Percentiles rank a stretch among this genome's conserved stretches.
Conservation (phyloP, 352 stramenopile genomes). For the Phytophthora brassicae region DNA sequence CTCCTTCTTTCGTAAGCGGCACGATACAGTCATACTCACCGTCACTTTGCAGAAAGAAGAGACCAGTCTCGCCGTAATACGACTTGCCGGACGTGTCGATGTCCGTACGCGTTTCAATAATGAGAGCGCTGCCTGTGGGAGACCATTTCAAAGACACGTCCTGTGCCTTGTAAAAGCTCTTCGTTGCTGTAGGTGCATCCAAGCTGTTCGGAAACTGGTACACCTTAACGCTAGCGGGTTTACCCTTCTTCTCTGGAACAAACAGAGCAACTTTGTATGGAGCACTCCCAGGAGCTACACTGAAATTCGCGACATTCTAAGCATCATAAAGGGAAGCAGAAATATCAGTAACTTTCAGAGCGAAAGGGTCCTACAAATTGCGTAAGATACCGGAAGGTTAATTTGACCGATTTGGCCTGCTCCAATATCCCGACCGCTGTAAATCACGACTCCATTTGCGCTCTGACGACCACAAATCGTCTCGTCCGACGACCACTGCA, state of each 20-base stretch:
- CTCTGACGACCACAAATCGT: conserved; percentile 80
- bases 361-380: no score
- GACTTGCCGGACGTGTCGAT: conserved; percentile 93
- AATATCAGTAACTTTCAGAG: no score
- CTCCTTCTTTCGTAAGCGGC: conserved; percentile 87
- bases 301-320: conserved; percentile 83
- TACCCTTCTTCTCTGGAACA: conserved; percentile 89
- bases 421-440: conserved; percentile 67
- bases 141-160: conserved; percentile 91
- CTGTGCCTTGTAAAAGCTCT: conserved; percentile 92
- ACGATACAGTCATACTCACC: conserved; percentile 91
- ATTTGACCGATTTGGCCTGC: conserved; percentile 70
- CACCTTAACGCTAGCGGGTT: conserved; percentile 84
- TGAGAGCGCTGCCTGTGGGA: conserved; percentile 78
- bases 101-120: conserved; percentile 92
- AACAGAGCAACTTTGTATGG: conserved; percentile 88
- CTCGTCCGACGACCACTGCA: conserved; percentile 92
- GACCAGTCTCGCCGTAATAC: conserved; percentile 97
- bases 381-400: conserved; percentile 54
- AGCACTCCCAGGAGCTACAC: conserved; percentile 69
- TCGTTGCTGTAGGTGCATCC: conserved; percentile 67
- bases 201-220: conserved; percentile 76
- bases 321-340: conserved; percentile 1
- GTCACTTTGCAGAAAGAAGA: conserved; percentile 95
- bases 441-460: conserved; percentile 75